Evolutionary conservation across 495 filamentous ascomycete species (phyloP).

Genomic region (Amniculicola lignicola): DNA sequence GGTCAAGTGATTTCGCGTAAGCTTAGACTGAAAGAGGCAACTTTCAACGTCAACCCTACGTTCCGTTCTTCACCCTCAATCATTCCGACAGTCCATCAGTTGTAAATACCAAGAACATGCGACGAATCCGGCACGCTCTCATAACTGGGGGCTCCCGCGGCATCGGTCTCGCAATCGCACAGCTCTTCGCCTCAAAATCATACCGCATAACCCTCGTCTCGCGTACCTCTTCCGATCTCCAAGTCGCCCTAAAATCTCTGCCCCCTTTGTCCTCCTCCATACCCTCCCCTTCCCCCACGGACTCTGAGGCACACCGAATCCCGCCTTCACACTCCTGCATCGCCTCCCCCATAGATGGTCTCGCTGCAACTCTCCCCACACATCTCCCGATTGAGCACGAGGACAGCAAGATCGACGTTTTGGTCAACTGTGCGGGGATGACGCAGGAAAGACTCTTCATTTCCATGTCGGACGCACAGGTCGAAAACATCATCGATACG

Average conservation of each 20-base stretch:
- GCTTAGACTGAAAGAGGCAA: too few species aligned
- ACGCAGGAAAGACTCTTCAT: conserved; percentile 58
- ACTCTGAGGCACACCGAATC: conserved; percentile 3
- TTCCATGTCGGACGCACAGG: conserved; percentile 39
- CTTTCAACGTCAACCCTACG: too few species aligned
- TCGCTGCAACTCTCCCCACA: too few species aligned
- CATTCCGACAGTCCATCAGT: too few species aligned
- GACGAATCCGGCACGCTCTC: conserved; percentile 51
- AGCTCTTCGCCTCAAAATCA: conserved; percentile 56
- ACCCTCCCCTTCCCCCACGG: background rate
- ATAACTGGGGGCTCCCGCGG: conserved; percentile 64
- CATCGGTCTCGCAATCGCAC: conserved; percentile 67
- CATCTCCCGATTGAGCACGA: too few species aligned
- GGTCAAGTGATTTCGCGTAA: conserved; percentile 24
- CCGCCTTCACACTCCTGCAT: too few species aligned
- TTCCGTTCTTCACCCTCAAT: conserved; percentile 7
- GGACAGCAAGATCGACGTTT: conserved; percentile 49
- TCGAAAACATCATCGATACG: conserved; percentile 56
- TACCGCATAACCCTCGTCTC: conserved; percentile 21
- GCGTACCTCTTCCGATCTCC: conserved; percentile 41
- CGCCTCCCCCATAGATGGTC: conserved; percentile 15
- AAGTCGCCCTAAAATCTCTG: conserved; percentile 30
- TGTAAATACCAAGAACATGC: too few species aligned
- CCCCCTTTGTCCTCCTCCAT: background rate
- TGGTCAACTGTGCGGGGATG: conserved; percentile 75